phyloP scores from a whole-genome alignment of 345 rosid species.

The Abelmoschus esculentus region DNA sequence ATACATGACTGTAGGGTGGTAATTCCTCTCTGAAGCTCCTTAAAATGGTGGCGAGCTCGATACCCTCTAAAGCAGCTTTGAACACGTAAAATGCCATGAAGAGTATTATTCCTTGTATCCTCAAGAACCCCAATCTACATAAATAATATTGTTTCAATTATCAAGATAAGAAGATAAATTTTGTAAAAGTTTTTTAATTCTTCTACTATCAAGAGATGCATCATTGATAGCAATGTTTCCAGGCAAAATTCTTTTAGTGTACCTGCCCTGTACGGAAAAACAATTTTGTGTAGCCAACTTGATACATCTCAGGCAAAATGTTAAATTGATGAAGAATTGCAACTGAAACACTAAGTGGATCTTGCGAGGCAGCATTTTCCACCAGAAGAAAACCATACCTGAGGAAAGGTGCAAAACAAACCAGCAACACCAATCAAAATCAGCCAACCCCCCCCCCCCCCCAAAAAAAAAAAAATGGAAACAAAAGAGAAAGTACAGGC shows the following conservation, averaged over 20 bases:
- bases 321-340: constrained; percentile 97
- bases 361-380: constrained; percentile 71
- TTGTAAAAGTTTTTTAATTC: background rate
- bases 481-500: background rate
- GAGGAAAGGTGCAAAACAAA: constrained; percentile 18
- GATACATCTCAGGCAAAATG: constrained; percentile 97
- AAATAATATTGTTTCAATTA: constrained; percentile 1
- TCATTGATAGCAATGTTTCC: background rate
- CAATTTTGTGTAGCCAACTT: constrained; percentile 95
- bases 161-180: background rate
- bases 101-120: constrained; percentile 94
- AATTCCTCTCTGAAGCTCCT: constrained; percentile 62
- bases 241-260: background rate
- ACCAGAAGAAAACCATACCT: constrained; percentile 96
- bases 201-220: background rate
- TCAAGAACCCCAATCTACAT: constrained; percentile 94
- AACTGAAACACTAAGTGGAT: constrained; percentile 91
- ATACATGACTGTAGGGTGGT: constrained; percentile 79
- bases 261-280: constrained; percentile 99
- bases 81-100: constrained; percentile 84
- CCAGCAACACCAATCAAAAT: constrained; percentile 1
- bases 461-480: background rate
- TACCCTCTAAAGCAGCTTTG: constrained; percentile 96
- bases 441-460: background rate
- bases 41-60: constrained; percentile 57